Evolutionary conservation across 2,329 filamentous ascomycete species (phyloP), one percentile per base, ranked within the genome.

Genomic region (Talaromyces funiculosus): DNA sequence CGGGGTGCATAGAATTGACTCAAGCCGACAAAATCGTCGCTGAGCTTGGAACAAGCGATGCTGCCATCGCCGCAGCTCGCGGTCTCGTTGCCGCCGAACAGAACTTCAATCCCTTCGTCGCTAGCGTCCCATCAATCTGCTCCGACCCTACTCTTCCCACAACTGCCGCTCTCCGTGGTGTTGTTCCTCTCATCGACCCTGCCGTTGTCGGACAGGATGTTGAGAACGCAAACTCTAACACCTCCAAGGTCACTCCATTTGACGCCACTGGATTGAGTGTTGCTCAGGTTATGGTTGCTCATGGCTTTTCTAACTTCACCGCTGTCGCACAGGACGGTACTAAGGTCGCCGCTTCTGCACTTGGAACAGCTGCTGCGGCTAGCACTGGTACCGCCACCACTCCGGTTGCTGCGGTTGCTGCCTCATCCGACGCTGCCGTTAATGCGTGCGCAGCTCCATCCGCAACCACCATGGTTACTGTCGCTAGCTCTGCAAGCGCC

Each of bases 41-140:
- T 8, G 73, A 83, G 57, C 84, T 88, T 35, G 87, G 86, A 57
- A 81, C 75, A 49, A 83, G 84, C 65, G 73, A 80, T n/a, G 75
- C 80, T 63, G 85, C 86, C 64, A 77, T 89, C 61, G 78, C 81
- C 14, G 86, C 84, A 20, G 87, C 87, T 18, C 81, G 81, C 61
- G 82, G 81, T 16, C 80, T 89, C 38, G 86, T 89, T 14, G 81
- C 83, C 26, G 86, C 86, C 3, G 86, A 89, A 78, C 86, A 88
- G 74, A 89, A 90, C 81, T 88, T 88, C 78, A 89, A 89, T 77
- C 85, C 85, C 56, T 88, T 85, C 65, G 82, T 74, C 60, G 81
- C 82, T 63, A 77, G 76, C 67, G 79, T 84, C 35, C 86, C 84
- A 18, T 84, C 80, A 63, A 82, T 90, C 69, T 90, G 87, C 74